These are phyloP conservation scores for Butyriboletus loyo DNA, from an alignment of 768 basidiomycete genomes.

Conservation along the genomic window DNA sequence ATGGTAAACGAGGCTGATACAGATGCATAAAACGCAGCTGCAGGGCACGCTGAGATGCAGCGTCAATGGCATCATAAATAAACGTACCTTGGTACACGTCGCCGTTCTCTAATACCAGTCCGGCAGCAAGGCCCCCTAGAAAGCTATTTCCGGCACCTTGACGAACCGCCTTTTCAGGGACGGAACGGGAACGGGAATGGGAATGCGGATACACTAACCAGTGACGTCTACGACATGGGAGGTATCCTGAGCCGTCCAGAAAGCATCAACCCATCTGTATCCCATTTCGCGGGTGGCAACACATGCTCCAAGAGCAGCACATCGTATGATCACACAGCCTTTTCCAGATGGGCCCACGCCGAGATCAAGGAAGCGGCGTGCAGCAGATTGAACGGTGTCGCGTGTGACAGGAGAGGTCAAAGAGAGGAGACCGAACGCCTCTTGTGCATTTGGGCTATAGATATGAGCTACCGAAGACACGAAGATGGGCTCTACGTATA, in stretches of 20 bases:
- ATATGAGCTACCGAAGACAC: constrained; percentile 2
- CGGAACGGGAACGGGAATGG: not conserved
- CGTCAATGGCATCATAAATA: constrained; percentile 2
- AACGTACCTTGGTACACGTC: constrained; percentile 65
- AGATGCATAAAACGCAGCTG: constrained; percentile 71
- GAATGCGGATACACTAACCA: constrained; percentile 40
- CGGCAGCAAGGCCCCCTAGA: constrained; percentile 80
- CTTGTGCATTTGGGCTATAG: constrained; percentile 80
- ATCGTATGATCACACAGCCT: constrained; percentile 71
- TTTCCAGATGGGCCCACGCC: constrained; percentile 48
- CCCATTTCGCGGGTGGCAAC: constrained; percentile 43
- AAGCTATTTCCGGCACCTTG: constrained; percentile 90
- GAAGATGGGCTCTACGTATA: constrained; percentile 23
- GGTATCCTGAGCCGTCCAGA: constrained; percentile 50
- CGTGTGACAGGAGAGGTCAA: constrained; percentile 42
- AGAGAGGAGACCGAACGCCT: constrained; percentile 69
- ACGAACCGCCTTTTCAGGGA: constrained; percentile 1
- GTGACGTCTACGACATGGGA: constrained; percentile 76
- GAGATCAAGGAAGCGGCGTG: constrained; percentile 55
- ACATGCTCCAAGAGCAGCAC: constrained; percentile 71
- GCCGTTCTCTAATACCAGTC: constrained; percentile 51
- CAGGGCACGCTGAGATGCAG: constrained; percentile 14
- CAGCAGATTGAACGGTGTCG: constrained; percentile 63
- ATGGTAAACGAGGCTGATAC: constrained; percentile 82
- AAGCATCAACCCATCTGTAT: constrained; percentile 70